These are phyloP conservation scores for Penicillium sp. DNA, from an alignment of 2,329 filamentous ascomycete species.

Conservation along the genomic window DNA sequence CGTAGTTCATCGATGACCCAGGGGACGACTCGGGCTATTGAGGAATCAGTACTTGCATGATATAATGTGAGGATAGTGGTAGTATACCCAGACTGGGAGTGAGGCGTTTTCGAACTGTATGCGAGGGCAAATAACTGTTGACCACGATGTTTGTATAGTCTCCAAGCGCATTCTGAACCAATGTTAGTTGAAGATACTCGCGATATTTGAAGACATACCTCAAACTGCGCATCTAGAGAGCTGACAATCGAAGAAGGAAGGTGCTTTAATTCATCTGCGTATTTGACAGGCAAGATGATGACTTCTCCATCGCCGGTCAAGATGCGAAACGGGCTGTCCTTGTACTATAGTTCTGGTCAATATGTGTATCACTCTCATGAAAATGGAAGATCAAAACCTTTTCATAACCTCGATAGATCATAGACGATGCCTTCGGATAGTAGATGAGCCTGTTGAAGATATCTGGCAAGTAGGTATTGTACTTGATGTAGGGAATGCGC, in stretches of 20 bases:
- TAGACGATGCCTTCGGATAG: slow-evolving; percentile 17
- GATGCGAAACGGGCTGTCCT: slow-evolving; percentile 24
- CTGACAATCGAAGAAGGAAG: slow-evolving; percentile 19
- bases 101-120: slow-evolving; percentile 23
- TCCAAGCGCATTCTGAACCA: slow-evolving; percentile 25
- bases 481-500: slow-evolving; percentile 23
- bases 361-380: not conserved
- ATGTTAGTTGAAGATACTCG: not conserved
- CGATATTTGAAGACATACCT: slow-evolving; percentile 11
- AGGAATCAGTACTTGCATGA: not conserved
- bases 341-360: slow-evolving; percentile 22
- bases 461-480: slow-evolving; percentile 18
- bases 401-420: slow-evolving; percentile 26
- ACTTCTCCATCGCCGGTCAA: slow-evolving; percentile 29
- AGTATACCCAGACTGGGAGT: slow-evolving; percentile 23
- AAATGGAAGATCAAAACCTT: slow-evolving; percentile 12
- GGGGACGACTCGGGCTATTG: slow-evolving; percentile 22
- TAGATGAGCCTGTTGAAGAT: slow-evolving; percentile 26
- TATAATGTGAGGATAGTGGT: not conserved
- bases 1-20: slow-evolving; percentile 26
- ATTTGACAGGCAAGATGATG: slow-evolving; percentile 26
- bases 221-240: slow-evolving; percentile 26
- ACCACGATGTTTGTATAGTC: slow-evolving; percentile 26
- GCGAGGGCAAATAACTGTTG: slow-evolving; percentile 21
- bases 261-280: slow-evolving; percentile 23